A percentile compares a stretch with the other conserved stretches of the same genome.
phyloP scores from a whole-genome alignment of 192 early-diverging fungal genomes.

The Entophlyctis luteolus region DNA sequence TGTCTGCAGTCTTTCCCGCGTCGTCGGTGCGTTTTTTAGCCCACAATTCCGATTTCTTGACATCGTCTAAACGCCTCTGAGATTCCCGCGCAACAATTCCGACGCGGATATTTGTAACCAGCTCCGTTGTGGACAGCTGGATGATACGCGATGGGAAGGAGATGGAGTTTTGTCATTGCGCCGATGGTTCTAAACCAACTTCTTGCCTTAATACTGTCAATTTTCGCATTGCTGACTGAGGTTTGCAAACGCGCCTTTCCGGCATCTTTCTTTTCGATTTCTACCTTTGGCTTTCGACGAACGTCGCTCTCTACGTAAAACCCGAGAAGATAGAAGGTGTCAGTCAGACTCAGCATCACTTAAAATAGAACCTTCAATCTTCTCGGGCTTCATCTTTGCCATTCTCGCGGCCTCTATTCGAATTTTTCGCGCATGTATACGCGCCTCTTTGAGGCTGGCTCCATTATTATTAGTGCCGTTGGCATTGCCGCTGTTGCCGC shows the following conservation, averaged over 20 bases:
- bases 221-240: conserved; percentile 31
- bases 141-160: background rate
- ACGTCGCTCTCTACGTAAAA: conserved; percentile 12
- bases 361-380: conserved; percentile 41
- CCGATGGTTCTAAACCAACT: background rate
- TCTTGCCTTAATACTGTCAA: conserved; percentile 38
- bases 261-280: conserved; percentile 38
- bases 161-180: background rate
- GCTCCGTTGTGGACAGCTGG: conserved; percentile 31
- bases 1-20: conserved; percentile 7
- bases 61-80: conserved; percentile 45
- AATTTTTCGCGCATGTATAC: conserved; percentile 43
- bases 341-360: background rate
- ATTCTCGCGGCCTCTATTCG: conserved; percentile 42
- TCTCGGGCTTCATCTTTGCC: conserved; percentile 43
- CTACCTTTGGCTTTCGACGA: conserved; percentile 36
- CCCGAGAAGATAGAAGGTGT: background rate
- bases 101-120: conserved; percentile 47
- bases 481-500: background rate
- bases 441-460: conserved; percentile 38
- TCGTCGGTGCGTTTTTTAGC: conserved; percentile 38
- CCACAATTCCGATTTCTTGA: conserved; percentile 42
- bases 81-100: conserved; percentile 45
- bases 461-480: background rate
- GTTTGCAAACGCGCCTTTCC: conserved; percentile 41